A percentile compares a stretch with the other conserved stretches of the same genome.
phyloP scores from a whole-genome alignment of 2,329 filamentous ascomycete genomes.

The Arachnopeziza araneosa region DNA sequence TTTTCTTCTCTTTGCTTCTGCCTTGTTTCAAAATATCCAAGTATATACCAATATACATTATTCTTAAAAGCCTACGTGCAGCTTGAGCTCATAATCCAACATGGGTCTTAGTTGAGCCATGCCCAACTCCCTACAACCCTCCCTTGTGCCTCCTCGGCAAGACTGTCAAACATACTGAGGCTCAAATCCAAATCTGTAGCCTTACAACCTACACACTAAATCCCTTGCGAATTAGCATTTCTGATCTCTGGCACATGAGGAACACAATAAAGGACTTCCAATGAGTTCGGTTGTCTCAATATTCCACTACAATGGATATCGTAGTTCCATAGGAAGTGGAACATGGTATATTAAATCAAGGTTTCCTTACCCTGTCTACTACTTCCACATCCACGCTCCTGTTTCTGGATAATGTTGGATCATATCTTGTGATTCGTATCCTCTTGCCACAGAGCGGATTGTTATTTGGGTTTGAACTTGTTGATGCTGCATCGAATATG shows the following conservation, averaged over 20 bases:
- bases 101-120: conserved; percentile 26
- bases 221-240: background rate
- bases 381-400: conserved; percentile 56
- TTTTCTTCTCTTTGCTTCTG: background rate
- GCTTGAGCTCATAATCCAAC: background rate
- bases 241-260: background rate
- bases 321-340: background rate
- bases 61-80: background rate
- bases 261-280: too few relatives aligned
- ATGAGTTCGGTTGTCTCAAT: too few relatives aligned
- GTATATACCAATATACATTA: conserved; percentile 10
- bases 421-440: conserved; percentile 53
- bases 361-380: conserved; percentile 44
- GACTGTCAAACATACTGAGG: conserved; percentile 35
- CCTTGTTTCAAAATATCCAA: background rate
- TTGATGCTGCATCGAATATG: conserved; percentile 56
- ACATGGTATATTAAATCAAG: background rate
- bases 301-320: background rate
- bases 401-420: conserved; percentile 42
- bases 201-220: conserved; percentile 40
- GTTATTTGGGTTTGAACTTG: conserved; percentile 50
- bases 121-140: conserved; percentile 35
- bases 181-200: conserved; percentile 40
- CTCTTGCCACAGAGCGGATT: conserved; percentile 63
- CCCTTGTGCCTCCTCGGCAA: conserved; percentile 41